Base-by-base conservation (phyloP, 2,329 filamentous ascomycete species). In the Lasiodiplodia gonubiensis region DNA sequence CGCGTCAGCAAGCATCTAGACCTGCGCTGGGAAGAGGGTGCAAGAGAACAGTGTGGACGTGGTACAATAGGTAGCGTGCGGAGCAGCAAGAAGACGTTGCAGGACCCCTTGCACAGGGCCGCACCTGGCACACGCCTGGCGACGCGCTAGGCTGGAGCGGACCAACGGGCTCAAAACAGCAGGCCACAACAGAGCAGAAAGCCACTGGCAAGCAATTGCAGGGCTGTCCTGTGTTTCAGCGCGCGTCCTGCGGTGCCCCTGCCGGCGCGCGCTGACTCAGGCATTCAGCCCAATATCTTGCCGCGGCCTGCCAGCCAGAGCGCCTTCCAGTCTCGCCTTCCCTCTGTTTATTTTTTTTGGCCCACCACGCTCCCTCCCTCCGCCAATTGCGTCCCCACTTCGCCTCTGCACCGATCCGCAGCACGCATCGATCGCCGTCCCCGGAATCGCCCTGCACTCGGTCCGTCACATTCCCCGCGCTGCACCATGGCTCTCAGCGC, bases 401-500 rank as follows among this genome's bases (percentile, higher is more conserved):
- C 53, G 52, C 55, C 54, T 46, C 39, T 37, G 55, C 65, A 53
- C 33, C 55, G 46, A 51, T 61, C 65, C 35, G 39, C 64, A 67
- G n/a, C 37, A 21, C 51, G 37, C 65, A 63, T 54, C 64, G 51
- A 55, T 66, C 64, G 49, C 27, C 61, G 23, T 18, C 46, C 23
- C 59, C 27, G 7, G 33, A 35, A 30, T 35, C 49, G 30, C 42
- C 35, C 33, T 14, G 33, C 49, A 54, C 61, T 25, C 49, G 61
- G 49, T 46, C 61, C 54, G n/a, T 14, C 64, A 35, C 55, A 39
- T 53, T 61, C 59, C 55, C 59, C 59, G 59, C 59, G 42, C 66
- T 18, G 33, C 72, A 75, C 71, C 72, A 83, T 81, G 74, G 75
- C 80, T 69, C 74, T 78, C 69, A 70, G 69, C 68, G 74, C 75